Conservation (phyloP, 2,329 filamentous ascomycete genomes). For the Cercospora zeina region DNA sequence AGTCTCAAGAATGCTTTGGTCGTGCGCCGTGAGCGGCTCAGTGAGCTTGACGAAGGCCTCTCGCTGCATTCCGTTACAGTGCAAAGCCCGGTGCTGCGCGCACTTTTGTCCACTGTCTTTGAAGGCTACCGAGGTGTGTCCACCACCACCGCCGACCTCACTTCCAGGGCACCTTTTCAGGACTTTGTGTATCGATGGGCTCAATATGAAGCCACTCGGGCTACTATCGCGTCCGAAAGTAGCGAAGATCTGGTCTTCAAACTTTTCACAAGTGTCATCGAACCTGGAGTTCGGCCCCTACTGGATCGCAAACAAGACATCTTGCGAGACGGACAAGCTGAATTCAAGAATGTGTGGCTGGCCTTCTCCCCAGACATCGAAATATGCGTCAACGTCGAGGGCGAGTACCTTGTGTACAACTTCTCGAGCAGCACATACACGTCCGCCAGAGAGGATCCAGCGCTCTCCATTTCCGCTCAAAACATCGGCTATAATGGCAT, state of each 20-base stretch:
- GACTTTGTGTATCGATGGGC: slow-evolving; percentile 43
- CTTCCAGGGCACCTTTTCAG: slow-evolving; percentile 40
- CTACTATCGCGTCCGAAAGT: not conserved
- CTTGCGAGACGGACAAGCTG: slow-evolving; percentile 21
- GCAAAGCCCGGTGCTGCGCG: slow-evolving; percentile 63
- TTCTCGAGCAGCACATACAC: slow-evolving; percentile 30
- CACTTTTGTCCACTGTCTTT: slow-evolving; percentile 57
- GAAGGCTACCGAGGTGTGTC: slow-evolving; percentile 54
- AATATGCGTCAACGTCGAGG: not conserved
- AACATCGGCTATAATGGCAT: slow-evolving; percentile 38
- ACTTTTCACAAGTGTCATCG: slow-evolving; percentile 33
- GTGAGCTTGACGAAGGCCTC: slow-evolving; percentile 41
- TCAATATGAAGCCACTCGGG: slow-evolving; percentile 31
- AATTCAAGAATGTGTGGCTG: slow-evolving; percentile 29
- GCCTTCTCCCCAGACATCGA: slow-evolving; percentile 11
- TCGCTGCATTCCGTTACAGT: slow-evolving; percentile 61
- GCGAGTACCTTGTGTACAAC: not conserved
- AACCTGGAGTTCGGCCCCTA: slow-evolving; percentile 21
- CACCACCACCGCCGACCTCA: slow-evolving; percentile 38
- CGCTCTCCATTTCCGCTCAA: not conserved
- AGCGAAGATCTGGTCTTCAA: slow-evolving; percentile 26
- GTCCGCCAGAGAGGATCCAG: not conserved
- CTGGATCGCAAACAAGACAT: slow-evolving; percentile 14
- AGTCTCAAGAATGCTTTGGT: slow-evolving; percentile 32
- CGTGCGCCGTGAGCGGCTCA: slow-evolving; percentile 31